Conservation (phyloP, 192 early-diverging fungal genomes). For the Rhizophagus clarus region DNA sequence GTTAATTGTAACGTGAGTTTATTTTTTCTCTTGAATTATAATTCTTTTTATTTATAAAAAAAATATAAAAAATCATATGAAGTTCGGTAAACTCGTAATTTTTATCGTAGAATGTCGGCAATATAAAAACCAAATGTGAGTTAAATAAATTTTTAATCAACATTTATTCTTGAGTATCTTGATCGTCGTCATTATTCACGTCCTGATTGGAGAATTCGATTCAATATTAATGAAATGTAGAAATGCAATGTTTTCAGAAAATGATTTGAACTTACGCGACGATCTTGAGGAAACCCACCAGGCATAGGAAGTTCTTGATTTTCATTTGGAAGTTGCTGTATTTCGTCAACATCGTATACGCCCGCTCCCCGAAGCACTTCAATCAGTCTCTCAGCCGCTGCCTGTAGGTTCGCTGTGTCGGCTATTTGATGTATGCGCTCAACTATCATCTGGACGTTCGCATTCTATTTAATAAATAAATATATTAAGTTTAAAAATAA, state of each 20-base stretch:
- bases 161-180: background rate
- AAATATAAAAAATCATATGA: too few relatives aligned
- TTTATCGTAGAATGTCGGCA: too few relatives aligned
- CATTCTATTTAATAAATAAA: slow-evolving; percentile 5
- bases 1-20: too few relatives aligned
- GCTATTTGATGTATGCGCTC: slow-evolving; percentile 20
- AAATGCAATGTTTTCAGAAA: background rate
- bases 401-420: background rate
- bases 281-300: slow-evolving; percentile 13
- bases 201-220: background rate
- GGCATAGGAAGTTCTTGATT: slow-evolving; percentile 4
- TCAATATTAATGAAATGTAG: background rate
- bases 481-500: background rate
- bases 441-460: background rate
- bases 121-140: too few relatives aligned
- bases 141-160: too few relatives aligned
- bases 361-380: background rate
- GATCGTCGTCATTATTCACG: background rate
- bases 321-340: background rate
- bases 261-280: background rate
- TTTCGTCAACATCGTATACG: background rate
- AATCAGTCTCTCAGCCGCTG: slow-evolving; percentile 16
- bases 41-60: too few relatives aligned
- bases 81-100: too few relatives aligned
- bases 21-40: too few relatives aligned